phyloP scores from a whole-genome alignment of 768 basidiomycete genomes.

The Lentinula raphanica region DNA sequence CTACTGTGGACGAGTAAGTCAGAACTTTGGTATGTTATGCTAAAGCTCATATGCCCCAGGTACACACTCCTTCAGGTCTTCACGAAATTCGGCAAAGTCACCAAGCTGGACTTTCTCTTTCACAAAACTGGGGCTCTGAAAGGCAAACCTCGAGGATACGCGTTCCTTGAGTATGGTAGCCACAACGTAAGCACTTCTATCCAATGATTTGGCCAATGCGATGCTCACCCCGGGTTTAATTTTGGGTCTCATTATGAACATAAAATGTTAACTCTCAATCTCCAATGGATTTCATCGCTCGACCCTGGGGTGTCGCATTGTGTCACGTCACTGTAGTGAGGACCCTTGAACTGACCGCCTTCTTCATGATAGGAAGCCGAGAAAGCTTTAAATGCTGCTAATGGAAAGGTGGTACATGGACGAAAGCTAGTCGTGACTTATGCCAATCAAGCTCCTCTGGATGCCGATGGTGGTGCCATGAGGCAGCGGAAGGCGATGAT shows the following conservation, averaged over 20 bases:
- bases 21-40: not conserved
- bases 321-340: not conserved
- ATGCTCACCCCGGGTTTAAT: conserved; percentile 48
- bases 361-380: conserved; percentile 61
- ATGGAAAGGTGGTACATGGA: conserved; percentile 81
- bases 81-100: conserved; percentile 86
- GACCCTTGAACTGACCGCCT: conserved; percentile 4
- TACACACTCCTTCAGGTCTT: conserved; percentile 87
- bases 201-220: conserved; percentile 13
- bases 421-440: conserved; percentile 87
- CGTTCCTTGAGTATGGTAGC: conserved; percentile 81
- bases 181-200: conserved; percentile 63
- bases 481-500: conserved; percentile 37
- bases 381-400: conserved; percentile 65
- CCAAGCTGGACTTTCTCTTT: conserved; percentile 91
- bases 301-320: conserved; percentile 5
- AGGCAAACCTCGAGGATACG: conserved; percentile 94
- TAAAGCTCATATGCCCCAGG: conserved; percentile 32
- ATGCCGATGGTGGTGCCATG: conserved; percentile 21
- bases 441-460: conserved; percentile 76
- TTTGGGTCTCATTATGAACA: conserved; percentile 11
- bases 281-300: conserved; percentile 9
- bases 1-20: conserved; percentile 80
- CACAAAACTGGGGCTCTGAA: conserved; percentile 87
- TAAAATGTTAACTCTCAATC: conserved; percentile 13